Conservation (phyloP, 257 asterid genomes). For the Nicotiana otophora region DNA sequence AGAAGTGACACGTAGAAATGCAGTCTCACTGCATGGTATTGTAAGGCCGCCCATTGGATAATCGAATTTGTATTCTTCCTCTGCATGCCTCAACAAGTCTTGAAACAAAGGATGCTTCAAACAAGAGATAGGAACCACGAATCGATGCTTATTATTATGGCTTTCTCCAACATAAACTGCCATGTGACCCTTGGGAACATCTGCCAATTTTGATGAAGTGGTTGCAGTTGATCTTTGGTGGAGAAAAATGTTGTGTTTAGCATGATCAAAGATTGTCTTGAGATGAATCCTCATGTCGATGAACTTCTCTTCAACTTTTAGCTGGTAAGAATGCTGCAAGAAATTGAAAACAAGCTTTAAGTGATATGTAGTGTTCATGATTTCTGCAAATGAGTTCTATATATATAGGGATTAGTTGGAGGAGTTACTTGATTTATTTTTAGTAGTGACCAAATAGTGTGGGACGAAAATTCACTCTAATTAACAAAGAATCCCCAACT, state of each 20-base stretch:
- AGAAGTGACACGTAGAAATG: slow-evolving; percentile 8
- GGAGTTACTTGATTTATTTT: neutral
- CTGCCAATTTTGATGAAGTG: neutral
- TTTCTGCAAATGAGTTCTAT: neutral
- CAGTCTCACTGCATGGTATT: slow-evolving; percentile 3
- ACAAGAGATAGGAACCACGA: slow-evolving; percentile 12
- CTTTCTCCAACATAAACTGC: slow-evolving; percentile 14
- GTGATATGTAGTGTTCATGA: neutral
- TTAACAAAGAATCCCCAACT: neutral
- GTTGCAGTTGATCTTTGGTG: neutral
- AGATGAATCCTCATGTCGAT: neutral
- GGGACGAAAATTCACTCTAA: neutral
- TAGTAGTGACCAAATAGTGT: neutral
- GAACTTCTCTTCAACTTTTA: neutral
- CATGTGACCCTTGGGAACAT: slow-evolving; percentile 11
- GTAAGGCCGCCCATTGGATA: slow-evolving; percentile 16
- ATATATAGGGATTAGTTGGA: neutral
- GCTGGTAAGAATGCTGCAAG: too few relatives aligned
- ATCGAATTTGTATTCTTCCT: slow-evolving; percentile 9
- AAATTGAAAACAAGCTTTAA: neutral
- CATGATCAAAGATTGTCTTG: neutral
- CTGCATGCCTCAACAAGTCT: slow-evolving; percentile 4
- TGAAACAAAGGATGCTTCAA: slow-evolving; percentile 13
- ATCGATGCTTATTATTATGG: neutral
- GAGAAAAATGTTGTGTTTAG: neutral